phyloP scores from a whole-genome alignment of 2,329 filamentous ascomycete genomes.

The Ophiostoma populinum region DNA sequence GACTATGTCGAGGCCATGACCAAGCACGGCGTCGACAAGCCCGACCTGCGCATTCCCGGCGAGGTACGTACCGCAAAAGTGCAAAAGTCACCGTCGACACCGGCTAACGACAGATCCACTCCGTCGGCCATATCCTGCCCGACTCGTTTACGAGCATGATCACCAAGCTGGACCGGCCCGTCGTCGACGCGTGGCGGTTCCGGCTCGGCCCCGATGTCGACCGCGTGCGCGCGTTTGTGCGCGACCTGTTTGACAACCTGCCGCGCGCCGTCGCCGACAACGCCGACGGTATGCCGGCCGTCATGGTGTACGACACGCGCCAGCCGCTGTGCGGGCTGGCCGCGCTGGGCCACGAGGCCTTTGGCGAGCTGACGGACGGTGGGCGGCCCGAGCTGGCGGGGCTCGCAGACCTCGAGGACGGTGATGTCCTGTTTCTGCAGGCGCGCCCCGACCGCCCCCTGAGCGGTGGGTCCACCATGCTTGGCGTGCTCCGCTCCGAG shows the following conservation, averaged over 20 bases:
- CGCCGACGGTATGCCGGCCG: constrained; percentile 59
- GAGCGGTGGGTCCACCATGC: constrained; percentile 51
- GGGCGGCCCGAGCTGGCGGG: constrained; percentile 16
- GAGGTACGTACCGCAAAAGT: no score
- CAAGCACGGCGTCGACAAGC: constrained; percentile 77
- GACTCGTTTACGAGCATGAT: constrained; percentile 58
- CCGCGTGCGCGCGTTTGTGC: constrained; percentile 33
- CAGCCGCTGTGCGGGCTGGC: constrained; percentile 64
- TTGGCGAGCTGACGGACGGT: constrained; percentile 28
- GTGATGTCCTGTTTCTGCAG: constrained; percentile 69
- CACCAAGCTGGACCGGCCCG: constrained; percentile 46
- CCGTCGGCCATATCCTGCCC: constrained; percentile 45
- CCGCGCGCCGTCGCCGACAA: constrained; percentile 47
- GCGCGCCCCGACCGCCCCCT: constrained; percentile 50
- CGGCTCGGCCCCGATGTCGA: constrained; percentile 36
- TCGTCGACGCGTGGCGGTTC: constrained; percentile 61
- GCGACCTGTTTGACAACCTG: constrained; percentile 47
- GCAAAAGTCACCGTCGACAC: no score
- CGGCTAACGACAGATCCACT: constrained; percentile 39
- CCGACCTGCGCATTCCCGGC: constrained; percentile 57
- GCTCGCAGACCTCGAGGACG: constrained; percentile 35
- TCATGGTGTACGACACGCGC: constrained; percentile 57
- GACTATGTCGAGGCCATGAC: constrained; percentile 66
- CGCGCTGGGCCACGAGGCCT: constrained; percentile 57
- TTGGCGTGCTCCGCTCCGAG: constrained; percentile 57